Evolutionary conservation across 352 stramenopile species (phyloP), one percentile per base, ranked within the genome.

Genomic region (Phytophthora fragariae): DNA sequence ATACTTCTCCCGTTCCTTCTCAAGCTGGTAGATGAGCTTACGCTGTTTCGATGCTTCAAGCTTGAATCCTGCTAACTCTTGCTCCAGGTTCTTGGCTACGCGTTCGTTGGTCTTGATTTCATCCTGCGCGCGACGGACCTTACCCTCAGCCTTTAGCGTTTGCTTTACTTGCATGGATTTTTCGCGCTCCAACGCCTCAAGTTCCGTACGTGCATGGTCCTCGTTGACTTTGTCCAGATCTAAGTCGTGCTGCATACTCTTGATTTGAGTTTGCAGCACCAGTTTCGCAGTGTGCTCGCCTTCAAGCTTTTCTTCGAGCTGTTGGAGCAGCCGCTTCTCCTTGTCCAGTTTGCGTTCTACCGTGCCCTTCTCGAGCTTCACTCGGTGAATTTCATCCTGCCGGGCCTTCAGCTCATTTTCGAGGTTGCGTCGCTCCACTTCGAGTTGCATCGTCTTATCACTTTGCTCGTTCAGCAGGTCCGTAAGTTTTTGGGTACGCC

Each of bases 1-100:
- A 71, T 98, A 93, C 73, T 97, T 97, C 72, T 98, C 94, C 9
- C 93, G 89, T 70, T 98, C 94, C 64, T 97, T 97, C 79, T 98
- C 95, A 4, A 98, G 81, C 61, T 97, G 88, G 55, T 97, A 96
- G 24, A 97, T 95, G 21, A 97, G 75, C 72, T 98, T 97, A 44
- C 90, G 83, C 71, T 98, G 90, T 70, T 97, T 98, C 3, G 84
- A 72, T 0, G 91, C 91, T 77, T 98, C 88, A 14, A 85, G 70
- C 75, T 97, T 95, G 73, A 94, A 94, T 17, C 83, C 86, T 35
- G 89, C 89, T 10, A 95, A 76, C 60, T 96, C 89, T 62, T 94
- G 86, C 57, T 95, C 86, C 27, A 95, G 71, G 55, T 94, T 94
- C 68, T 93, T 96, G 24, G 92, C 91, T 29, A 98, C 89, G 29